Evolutionary conservation across 2,329 filamentous ascomycete genomes (phyloP).

Genomic region (Capronia epimyces): DNA sequence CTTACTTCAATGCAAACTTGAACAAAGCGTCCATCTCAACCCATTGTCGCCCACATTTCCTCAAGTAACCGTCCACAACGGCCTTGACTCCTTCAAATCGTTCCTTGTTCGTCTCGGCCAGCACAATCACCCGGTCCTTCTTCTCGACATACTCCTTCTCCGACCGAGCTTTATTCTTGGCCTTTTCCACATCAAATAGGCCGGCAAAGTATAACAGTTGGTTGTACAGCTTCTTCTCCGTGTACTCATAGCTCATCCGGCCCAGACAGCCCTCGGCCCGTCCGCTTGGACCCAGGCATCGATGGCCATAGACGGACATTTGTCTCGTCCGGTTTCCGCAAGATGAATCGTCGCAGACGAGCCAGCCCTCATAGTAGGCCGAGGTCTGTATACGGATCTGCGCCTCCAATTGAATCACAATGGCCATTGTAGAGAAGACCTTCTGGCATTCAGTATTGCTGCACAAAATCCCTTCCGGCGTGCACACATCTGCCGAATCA

Average conservation of each 20-base stretch:
- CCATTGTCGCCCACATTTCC: constrained; percentile 86
- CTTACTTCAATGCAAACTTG: constrained; percentile 46
- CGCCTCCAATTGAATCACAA: constrained; percentile 81
- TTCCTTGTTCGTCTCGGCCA: constrained; percentile 76
- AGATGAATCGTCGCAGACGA: constrained; percentile 81
- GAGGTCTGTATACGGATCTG: constrained; percentile 73
- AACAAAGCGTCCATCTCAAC: constrained; percentile 90
- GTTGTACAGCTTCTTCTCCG: constrained; percentile 88
- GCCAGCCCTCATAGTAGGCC: constrained; percentile 86
- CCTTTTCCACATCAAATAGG: constrained; percentile 86
- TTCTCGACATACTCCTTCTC: constrained; percentile 50
- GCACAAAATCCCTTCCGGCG: constrained; percentile 71
- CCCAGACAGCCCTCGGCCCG: constrained; percentile 79
- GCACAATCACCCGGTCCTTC: constrained; percentile 60
- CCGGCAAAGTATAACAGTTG: constrained; percentile 82
- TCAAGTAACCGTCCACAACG: constrained; percentile 75
- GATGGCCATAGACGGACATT: constrained; percentile 85
- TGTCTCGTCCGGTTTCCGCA: constrained; percentile 84
- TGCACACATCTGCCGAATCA: constrained; percentile 54
- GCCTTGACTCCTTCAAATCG: constrained; percentile 71
- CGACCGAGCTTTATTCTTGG: constrained; percentile 49
- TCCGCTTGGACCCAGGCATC: constrained; percentile 81
- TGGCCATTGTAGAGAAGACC: constrained; percentile 61
- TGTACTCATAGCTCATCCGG: constrained; percentile 80
- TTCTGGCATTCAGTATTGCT: constrained; percentile 57